These are phyloP conservation scores for Tricholoma matsutake DNA, from an alignment of 768 basidiomycete species.

Conservation along the genomic window DNA sequence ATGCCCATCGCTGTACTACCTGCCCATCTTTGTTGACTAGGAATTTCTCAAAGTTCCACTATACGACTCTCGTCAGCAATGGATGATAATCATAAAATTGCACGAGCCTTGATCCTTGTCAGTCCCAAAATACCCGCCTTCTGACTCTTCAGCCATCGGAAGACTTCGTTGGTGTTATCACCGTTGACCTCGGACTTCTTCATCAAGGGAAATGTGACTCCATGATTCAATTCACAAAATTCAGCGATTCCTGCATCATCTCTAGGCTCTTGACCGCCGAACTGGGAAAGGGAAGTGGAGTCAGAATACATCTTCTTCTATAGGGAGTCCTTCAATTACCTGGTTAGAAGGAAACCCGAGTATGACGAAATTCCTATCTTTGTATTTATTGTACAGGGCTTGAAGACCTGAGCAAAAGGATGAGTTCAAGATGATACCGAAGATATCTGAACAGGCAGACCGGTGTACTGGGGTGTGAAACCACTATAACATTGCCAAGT, in stretches of 20 bases:
- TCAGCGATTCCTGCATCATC: slow-evolving; percentile 68
- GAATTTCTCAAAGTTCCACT: slow-evolving; percentile 96
- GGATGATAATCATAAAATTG: neutral
- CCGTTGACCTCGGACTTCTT: slow-evolving; percentile 95
- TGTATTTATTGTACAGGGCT: slow-evolving; percentile 75
- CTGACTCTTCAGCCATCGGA: slow-evolving; percentile 79
- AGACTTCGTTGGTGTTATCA: slow-evolving; percentile 77
- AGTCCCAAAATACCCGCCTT: slow-evolving; percentile 73
- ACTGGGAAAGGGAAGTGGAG: slow-evolving; percentile 39
- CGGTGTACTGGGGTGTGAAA: slow-evolving; percentile 81
- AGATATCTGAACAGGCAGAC: slow-evolving; percentile 25
- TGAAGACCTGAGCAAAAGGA: slow-evolving; percentile 58
- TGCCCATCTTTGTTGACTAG: slow-evolving; percentile 75
- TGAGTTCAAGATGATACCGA: neutral
- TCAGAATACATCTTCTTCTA: neutral
- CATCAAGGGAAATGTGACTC: slow-evolving; percentile 88
- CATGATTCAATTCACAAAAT: slow-evolving; percentile 81
- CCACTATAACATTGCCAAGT: slow-evolving; percentile 42
- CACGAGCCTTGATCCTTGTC: slow-evolving; percentile 67
- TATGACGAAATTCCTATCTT: slow-evolving; percentile 69
- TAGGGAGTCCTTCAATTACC: slow-evolving; percentile 30
- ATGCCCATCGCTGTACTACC: slow-evolving; percentile 74
- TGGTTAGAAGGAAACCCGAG: slow-evolving; percentile 94
- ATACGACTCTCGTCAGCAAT: slow-evolving; percentile 1
- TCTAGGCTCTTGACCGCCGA: slow-evolving; percentile 85